Percentiles rank a stretch among this genome's conserved stretches.
Evolutionary conservation across 352 stramenopile genomes (phyloP).

Genomic region (Globisporangium sylvaticum): DNA sequence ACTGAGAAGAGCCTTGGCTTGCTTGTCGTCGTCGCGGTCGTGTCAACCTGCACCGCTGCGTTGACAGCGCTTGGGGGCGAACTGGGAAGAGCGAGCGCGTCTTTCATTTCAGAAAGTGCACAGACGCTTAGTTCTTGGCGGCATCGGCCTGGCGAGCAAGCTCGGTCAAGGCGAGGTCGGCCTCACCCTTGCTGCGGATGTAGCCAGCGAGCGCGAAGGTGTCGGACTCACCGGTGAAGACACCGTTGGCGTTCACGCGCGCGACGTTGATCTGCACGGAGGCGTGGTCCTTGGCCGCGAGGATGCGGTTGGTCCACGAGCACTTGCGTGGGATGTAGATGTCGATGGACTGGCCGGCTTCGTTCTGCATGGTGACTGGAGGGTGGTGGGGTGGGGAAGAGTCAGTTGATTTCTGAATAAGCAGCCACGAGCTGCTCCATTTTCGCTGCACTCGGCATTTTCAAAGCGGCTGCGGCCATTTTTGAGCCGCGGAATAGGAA

Average conservation of each 20-base stretch:
- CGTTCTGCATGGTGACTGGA: constrained; percentile 95
- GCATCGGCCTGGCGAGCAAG: constrained; percentile 66
- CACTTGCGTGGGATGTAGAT: constrained; percentile 99
- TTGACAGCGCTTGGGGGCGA: background rate
- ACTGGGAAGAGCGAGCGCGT: background rate
- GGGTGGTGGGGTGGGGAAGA: constrained; percentile 21
- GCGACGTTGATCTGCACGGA: constrained; percentile 98
- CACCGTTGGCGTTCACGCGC: constrained; percentile 95
- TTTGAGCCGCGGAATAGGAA: background rate
- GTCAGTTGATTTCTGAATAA: constrained; percentile 64
- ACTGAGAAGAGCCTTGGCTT: background rate
- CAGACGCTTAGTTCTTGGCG: constrained; percentile 67
- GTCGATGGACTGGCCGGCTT: constrained; percentile 95
- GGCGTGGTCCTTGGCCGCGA: constrained; percentile 96
- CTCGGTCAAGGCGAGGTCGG: constrained; percentile 92
- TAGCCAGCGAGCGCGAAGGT: constrained; percentile 95
- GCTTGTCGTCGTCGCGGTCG: background rate
- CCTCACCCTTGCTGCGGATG: constrained; percentile 95
- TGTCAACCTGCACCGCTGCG: background rate
- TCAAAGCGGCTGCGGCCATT: background rate
- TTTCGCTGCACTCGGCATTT: background rate
- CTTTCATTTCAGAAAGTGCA: background rate
- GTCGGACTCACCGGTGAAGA: constrained; percentile 96
- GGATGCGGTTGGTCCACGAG: constrained; percentile 98
- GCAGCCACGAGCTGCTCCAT: background rate